Conservation (phyloP, 495 filamentous ascomycete genomes). For the Penicillium lividum region DNA sequence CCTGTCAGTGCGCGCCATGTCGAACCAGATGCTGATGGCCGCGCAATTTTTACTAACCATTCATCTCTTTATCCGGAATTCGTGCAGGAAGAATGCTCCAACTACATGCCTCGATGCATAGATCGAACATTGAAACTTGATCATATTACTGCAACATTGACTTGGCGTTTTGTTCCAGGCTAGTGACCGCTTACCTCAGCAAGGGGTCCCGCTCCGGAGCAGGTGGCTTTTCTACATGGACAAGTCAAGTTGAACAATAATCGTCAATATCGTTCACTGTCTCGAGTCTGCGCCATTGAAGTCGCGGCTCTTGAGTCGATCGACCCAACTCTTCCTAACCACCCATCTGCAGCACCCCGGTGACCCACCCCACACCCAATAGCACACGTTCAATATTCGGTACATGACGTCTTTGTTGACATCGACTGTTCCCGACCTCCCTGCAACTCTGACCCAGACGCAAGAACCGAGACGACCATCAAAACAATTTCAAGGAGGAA, state of each 20-base stretch:
- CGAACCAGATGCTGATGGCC: too few species aligned
- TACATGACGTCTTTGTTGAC: constrained; percentile 53
- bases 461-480: constrained; percentile 2
- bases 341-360: constrained; percentile 1
- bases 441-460: constrained; percentile 14
- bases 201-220: constrained; percentile 28
- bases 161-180: neutral
- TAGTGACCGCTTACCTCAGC: constrained; percentile 35
- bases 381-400: constrained; percentile 32
- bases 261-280: constrained; percentile 20
- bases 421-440: constrained; percentile 24
- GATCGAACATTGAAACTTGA: neutral
- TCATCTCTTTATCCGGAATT: too few species aligned
- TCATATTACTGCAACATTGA: neutral
- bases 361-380: constrained; percentile 24
- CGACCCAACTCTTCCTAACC: neutral
- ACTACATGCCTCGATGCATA: neutral
- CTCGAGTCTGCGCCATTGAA: constrained; percentile 3
- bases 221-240: constrained; percentile 45
- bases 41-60: too few species aligned
- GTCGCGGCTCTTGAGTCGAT: constrained; percentile 7
- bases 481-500: neutral
- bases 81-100: neutral
- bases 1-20: too few species aligned
- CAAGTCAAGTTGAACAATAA: constrained; percentile 22